Evolutionary conservation across 2,329 filamentous ascomycete genomes (phyloP).

Genomic region (Orbilia oligospora): DNA sequence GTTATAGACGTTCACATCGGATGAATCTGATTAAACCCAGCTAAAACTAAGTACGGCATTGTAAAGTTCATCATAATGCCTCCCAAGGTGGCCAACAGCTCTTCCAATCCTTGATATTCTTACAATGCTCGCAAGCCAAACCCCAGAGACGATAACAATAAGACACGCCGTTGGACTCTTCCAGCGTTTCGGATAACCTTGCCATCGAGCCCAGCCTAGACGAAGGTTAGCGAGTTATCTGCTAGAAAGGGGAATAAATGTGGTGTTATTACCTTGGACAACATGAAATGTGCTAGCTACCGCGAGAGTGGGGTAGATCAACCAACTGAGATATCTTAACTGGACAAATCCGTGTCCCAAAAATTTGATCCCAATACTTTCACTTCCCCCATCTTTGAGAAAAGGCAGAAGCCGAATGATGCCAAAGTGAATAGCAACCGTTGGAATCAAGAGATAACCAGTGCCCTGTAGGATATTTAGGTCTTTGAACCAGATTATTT

Average conservation of each 20-base stretch:
- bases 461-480: constrained; percentile 74
- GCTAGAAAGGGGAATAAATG: background rate
- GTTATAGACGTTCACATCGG: background rate
- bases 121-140: constrained; percentile 62
- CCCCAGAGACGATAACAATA: constrained; percentile 53
- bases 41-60: constrained; percentile 11
- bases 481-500: constrained; percentile 73
- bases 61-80: constrained; percentile 63
- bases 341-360: constrained; percentile 82
- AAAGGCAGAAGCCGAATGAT: constrained; percentile 83
- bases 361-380: constrained; percentile 86
- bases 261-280: constrained; percentile 60
- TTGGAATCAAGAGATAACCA: constrained; percentile 78
- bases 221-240: background rate
- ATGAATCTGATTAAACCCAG: background rate
- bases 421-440: constrained; percentile 79
- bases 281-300: constrained; percentile 63
- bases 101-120: constrained; percentile 60
- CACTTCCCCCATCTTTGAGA: constrained; percentile 83
- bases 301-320: constrained; percentile 62
- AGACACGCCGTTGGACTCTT: constrained; percentile 39
- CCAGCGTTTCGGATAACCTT: constrained; percentile 29
- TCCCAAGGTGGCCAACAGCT: constrained; percentile 62
- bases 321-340: constrained; percentile 58
- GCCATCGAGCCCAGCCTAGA: constrained; percentile 61